Evolutionary conservation across 176 grass and related monocot genomes (phyloP), one percentile per base, ranked within the genome.

Genomic region (Puya raimondii): DNA sequence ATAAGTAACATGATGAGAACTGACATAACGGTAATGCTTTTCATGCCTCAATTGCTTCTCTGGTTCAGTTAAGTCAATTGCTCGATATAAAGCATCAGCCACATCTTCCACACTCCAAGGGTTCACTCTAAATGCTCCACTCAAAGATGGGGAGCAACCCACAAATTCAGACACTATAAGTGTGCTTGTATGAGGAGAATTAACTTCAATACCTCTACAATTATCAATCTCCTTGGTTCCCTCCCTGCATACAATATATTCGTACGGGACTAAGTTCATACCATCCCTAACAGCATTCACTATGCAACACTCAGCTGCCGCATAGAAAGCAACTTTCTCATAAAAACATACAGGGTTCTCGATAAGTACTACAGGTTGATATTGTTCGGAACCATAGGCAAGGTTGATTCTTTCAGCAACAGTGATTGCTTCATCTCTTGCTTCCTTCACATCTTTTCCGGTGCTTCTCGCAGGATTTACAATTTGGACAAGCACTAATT

Each of bases 21-120:
- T 85, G 23, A 85, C 77, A 69, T 90, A 90, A 72, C 42, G 81
- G 70, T 85, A 90, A 71, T 85, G 87, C 66, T 85, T 90, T 59
- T 82, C 79, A 48, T 90, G 87, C 64, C 87, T 52, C 63, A 90
- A 18, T 51, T 83, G 79, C 71, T 81, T 76, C 74, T 88, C 68
- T 10, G 2, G 1, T 47, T 74, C 68, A 8, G 47, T 17, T 74
- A 81, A 50, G 48, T 48, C 57, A 42, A 82, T 75, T 25, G 87
- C 83, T 50, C 64, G 51, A 69, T 64, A 64, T 57, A 90, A 76
- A 12, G 72, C 83, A 9, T 85, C 76, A 2, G 76, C 72, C 20
- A 85, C 82, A 3, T 70, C 79, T 48, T 85, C 79, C 61, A 90
- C 67, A 67, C 81, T 86, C 87, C 87, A 90, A 3, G 87, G 87